Evolutionary conservation across 2,329 filamentous ascomycete genomes (phyloP).

Genomic region (Xylariales sp.): DNA sequence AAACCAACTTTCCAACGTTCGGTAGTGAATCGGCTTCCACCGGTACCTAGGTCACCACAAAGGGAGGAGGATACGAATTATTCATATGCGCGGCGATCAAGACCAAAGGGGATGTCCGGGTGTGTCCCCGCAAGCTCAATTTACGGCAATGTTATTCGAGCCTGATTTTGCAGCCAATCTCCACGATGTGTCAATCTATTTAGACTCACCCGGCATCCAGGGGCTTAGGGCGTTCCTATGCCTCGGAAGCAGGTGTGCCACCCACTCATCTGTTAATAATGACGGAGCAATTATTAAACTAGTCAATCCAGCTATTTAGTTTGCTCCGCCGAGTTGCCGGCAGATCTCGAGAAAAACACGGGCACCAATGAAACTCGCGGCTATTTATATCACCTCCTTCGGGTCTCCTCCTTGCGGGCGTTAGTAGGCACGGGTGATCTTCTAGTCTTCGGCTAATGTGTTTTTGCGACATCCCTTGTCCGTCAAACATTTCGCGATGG

Average conservation of each 20-base stretch:
- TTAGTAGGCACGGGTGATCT: conserved; percentile 21
- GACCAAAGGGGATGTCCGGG: neutral
- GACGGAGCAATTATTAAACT: conserved; percentile 26
- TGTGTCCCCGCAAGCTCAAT: conserved; percentile 39
- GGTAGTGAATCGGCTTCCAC: conserved; percentile 15
- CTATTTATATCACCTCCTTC: conserved; percentile 31
- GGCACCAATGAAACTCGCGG: conserved; percentile 32
- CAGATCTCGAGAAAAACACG: conserved; percentile 26
- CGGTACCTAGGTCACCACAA: conserved; percentile 8
- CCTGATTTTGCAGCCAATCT: conserved; percentile 45
- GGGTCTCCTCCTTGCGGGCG: conserved; percentile 10
- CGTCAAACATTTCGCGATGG: neutral
- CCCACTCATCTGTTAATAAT: neutral
- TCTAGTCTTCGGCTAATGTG: conserved; percentile 37
- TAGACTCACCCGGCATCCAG: conserved; percentile 36
- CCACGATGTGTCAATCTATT: conserved; percentile 40
- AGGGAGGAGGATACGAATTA: conserved; percentile 18
- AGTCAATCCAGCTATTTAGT: conserved; percentile 11
- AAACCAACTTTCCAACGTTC: neutral
- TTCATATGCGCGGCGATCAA: conserved; percentile 25
- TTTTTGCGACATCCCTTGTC: conserved; percentile 31
- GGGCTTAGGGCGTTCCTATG: conserved; percentile 10
- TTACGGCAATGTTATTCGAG: conserved; percentile 38
- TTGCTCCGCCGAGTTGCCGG: conserved; percentile 18
- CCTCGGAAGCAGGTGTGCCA: conserved; percentile 31